Conservation (phyloP, 306 rosid genomes). For the Malus domestica region ASM211411v1 NC_041801.1:21407001-21407500, state of each 20-base stretch:
- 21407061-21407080: no score
- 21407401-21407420: no score
- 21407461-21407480: no score
- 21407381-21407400: no score
- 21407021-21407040: not conserved
- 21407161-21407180: slow-evolving; percentile 3
- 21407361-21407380: no score
- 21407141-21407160: not conserved
- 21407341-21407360: no score
- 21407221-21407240: not conserved
- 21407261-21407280: not conserved
- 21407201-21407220: not conserved
- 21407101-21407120: not conserved
- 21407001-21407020: not conserved
- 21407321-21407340: no score
- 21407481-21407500: no score
- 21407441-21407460: no score
- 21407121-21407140: not conserved
- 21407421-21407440: no score
- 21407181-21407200: slow-evolving; percentile 8
- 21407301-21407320: not conserved
- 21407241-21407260: not conserved
- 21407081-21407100: not conserved
- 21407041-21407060: not conserved
- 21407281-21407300: not conserved